A percentile compares a stretch with the other conserved stretches of the same genome.
These are phyloP conservation scores for Discostella stelligera DNA, from an alignment of 352 stramenopile species.

Conservation along the genomic window DNA sequence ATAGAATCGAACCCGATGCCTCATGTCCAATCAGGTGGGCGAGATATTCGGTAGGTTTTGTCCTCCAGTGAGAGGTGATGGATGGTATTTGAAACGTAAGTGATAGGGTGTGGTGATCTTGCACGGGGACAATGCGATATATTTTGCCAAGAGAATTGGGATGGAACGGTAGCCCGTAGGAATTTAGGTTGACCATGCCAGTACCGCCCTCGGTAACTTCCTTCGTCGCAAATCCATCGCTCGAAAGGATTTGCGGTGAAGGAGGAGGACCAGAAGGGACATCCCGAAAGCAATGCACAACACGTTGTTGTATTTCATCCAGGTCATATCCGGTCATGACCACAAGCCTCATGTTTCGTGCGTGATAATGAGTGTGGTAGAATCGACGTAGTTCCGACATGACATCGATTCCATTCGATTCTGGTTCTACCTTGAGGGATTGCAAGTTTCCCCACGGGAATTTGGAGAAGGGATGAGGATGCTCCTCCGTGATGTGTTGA, in stretches of 20 bases:
- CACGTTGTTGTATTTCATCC: constrained; percentile 69
- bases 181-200: constrained; percentile 22
- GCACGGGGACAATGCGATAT: constrained; percentile 72
- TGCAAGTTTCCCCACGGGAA: constrained; percentile 80
- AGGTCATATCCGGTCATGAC: constrained; percentile 78
- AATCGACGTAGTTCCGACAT: constrained; percentile 68
- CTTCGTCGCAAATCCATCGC: neutral
- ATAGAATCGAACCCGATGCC: constrained; percentile 73
- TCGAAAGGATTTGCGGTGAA: constrained; percentile 1
- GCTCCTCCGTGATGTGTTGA: neutral
- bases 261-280: constrained; percentile 52
- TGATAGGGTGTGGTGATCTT: constrained; percentile 61
- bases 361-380: constrained; percentile 79
- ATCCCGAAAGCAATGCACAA: constrained; percentile 63
- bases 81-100: constrained; percentile 78
- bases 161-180: constrained; percentile 58
- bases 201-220: too few relatives aligned
- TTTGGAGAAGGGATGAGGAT: constrained; percentile 67
- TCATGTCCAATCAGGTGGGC: constrained; percentile 84
- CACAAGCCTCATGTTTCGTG: constrained; percentile 78
- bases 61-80: constrained; percentile 68
- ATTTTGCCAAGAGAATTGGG: constrained; percentile 51
- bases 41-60: constrained; percentile 77
- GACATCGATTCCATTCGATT: constrained; percentile 57
- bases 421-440: constrained; percentile 61